Evolutionary conservation across 148 eudicot genomes (phyloP), one percentile per base, ranked within the genome.

Genomic region (Pharnaceum exiguum): DNA sequence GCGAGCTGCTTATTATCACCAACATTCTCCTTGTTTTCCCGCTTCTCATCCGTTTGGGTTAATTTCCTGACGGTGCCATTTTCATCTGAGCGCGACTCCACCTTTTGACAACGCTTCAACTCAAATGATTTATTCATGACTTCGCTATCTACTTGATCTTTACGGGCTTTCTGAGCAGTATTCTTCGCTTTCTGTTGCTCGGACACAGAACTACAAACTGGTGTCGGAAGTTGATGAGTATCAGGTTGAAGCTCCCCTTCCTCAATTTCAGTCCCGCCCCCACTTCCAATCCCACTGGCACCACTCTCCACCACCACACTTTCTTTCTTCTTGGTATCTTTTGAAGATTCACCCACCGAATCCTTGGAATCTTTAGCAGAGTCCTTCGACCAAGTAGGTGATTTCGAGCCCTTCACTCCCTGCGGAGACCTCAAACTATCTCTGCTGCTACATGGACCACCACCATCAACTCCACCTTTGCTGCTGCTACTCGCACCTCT

Each of bases 161-260:
- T 45, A 21, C 58, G 69, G 21, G 50, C 75, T 65, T 21, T 17
- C 18, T 65, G 59, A 30, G 48, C 60, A 49, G 22, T 71, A 65
- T 42, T 52, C 37, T 61, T 60, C 25, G 21, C 39, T 17, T 45
- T 63, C 48, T 25, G n/a, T n/a, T n/a, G 39, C 44, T 53, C 57
- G 40, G 65, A 59, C 45, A 13, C 46, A 31, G 59, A 28, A 8
- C 19, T 7, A 47, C 44, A 67, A 31, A 67, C 61, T 24, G 63
- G 54, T 40, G 50, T 61, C 33, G 62, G 55, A 42, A 49, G 53
- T 52, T 76, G 76, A 58, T 77, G 75, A 36, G 78, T 68, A 39
- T 93, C 96, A 52, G 96, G 90, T 51, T 85, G 90, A 42, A 93
- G 79, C 73, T 93, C 99, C 33, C 99, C 99, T 78, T 88, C 99